phyloP scores from a whole-genome alignment of 768 basidiomycete species.

The Rhodotorula graminis region DNA sequence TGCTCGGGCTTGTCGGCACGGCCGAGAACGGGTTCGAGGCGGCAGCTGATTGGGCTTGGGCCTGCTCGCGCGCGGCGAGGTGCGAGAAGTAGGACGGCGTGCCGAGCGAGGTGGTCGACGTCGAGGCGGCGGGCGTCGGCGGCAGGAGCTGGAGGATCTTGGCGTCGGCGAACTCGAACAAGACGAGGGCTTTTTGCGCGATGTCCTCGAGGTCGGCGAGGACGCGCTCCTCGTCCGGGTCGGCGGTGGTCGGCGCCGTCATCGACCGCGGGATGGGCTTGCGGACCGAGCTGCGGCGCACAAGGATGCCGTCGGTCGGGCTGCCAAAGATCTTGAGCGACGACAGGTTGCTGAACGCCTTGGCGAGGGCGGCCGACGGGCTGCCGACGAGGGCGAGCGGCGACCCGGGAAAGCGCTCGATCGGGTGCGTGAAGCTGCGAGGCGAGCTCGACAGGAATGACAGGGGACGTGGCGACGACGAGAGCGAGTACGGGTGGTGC shows the following conservation, averaged over 20 bases:
- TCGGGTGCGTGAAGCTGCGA: constrained; percentile 28
- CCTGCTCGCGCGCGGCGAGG: constrained; percentile 33
- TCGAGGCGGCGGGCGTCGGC: constrained; percentile 55
- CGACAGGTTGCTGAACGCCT: constrained; percentile 47
- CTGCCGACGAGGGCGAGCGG: constrained; percentile 44
- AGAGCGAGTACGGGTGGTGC: constrained; percentile 33
- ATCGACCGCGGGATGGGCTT: constrained; percentile 34
- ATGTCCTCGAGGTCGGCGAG: constrained; percentile 76
- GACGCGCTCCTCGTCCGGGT: constrained; percentile 68
- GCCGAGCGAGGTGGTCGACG: constrained; percentile 26
- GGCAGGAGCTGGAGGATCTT: constrained; percentile 88
- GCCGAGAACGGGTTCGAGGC: constrained; percentile 38
- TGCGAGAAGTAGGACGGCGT: constrained; percentile 36
- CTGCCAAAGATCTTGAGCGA: constrained; percentile 48
- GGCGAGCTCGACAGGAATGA: constrained; percentile 40
- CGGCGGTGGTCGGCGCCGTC: constrained; percentile 17
- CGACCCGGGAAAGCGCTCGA: constrained; percentile 40
- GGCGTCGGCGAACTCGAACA: constrained; percentile 82
- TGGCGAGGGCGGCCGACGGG: constrained; percentile 45
- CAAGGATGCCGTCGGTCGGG: constrained; percentile 42
- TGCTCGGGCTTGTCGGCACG: constrained; percentile 31
- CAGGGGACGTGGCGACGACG: constrained; percentile 40
- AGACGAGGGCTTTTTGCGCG: constrained; percentile 90
- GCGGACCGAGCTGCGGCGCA: constrained; percentile 40
- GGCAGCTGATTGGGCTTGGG: constrained; percentile 23